Evolutionary conservation across 1,139 yeast species (phyloP).

Genomic region (Hyphopichia wangnamkhiaoensis): DNA sequence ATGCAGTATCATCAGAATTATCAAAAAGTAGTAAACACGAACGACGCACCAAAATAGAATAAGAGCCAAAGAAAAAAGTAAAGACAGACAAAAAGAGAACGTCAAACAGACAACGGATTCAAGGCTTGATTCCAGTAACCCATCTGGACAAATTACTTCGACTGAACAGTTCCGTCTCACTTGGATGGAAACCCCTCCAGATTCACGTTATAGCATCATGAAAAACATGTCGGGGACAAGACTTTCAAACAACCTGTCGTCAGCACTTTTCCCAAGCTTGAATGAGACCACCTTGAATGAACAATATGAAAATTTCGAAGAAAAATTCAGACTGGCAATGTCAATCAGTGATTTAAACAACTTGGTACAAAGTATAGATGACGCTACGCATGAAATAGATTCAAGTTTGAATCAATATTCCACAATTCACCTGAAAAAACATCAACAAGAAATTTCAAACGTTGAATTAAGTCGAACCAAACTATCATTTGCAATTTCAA

Average conservation of each 20-base stretch:
- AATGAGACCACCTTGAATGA: not conserved
- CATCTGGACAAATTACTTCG: too few relatives aligned
- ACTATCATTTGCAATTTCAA: constrained; percentile 34
- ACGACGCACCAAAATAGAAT: too few relatives aligned
- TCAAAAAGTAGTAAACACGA: too few relatives aligned
- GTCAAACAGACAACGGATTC: too few relatives aligned
- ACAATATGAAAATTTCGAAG: not conserved
- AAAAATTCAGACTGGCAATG: constrained; percentile 2
- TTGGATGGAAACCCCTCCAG: too few relatives aligned
- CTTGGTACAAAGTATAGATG: constrained; percentile 22
- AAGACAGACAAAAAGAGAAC: too few relatives aligned
- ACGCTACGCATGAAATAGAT: constrained; percentile 20
- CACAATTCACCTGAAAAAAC: constrained; percentile 27
- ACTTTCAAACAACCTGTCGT: not conserved
- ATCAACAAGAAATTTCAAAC: constrained; percentile 37
- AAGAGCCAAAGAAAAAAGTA: too few relatives aligned
- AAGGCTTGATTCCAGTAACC: too few relatives aligned
- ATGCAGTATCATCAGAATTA: too few relatives aligned
- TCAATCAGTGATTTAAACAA: constrained; percentile 21
- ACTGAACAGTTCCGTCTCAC: too few relatives aligned
- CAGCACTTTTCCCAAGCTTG: constrained; percentile 1
- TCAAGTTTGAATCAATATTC: constrained; percentile 27
- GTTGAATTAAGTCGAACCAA: constrained; percentile 42
- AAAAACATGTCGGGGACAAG: not conserved
- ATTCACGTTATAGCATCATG: too few relatives aligned